phyloP scores from a whole-genome alignment of 768 basidiomycete genomes.

The Lentinus brumalis region DNA sequence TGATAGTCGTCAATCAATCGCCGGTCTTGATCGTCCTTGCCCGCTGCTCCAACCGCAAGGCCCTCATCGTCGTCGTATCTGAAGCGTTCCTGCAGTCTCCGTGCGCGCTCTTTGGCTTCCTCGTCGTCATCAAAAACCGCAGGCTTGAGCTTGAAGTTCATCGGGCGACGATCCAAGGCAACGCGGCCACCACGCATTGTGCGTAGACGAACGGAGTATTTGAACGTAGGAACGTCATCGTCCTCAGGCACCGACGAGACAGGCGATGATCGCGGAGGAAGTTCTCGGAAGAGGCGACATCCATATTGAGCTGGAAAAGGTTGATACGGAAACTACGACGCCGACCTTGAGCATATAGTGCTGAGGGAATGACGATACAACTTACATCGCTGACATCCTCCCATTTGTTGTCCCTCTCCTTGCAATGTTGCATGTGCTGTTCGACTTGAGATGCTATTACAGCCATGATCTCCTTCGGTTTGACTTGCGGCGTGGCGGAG shows the following conservation, averaged over 20 bases:
- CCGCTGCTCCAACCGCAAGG: constrained; percentile 55
- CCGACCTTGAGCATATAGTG: constrained; percentile 1
- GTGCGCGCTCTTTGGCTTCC: constrained; percentile 42
- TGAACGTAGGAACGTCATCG: constrained; percentile 29
- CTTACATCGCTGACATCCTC: constrained; percentile 85
- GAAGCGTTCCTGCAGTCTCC: constrained; percentile 61
- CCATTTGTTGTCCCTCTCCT: constrained; percentile 79
- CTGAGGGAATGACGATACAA: constrained; percentile 3
- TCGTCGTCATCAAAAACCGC: constrained; percentile 29
- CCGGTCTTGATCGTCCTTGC: constrained; percentile 69
- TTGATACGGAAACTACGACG: constrained; percentile 68
- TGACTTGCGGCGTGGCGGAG: constrained; percentile 53
- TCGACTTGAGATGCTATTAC: constrained; percentile 66
- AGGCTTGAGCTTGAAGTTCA: constrained; percentile 15
- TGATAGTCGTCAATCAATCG: constrained; percentile 73
- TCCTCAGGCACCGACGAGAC: constrained; percentile 21
- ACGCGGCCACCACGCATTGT: constrained; percentile 82
- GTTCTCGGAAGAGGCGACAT: constrained; percentile 67
- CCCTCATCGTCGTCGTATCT: constrained; percentile 67
- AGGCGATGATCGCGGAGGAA: constrained; percentile 43
- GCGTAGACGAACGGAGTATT: constrained; percentile 65
- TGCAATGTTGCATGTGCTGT: constrained; percentile 54
- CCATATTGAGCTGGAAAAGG: constrained; percentile 56
- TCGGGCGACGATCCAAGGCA: constrained; percentile 56
- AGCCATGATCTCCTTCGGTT: constrained; percentile 66